Evolutionary conservation across 1,284 basidiomycete genomes (phyloP), one percentile per base, ranked within the genome.

Genomic region (Ceratobasidium sp.): DNA sequence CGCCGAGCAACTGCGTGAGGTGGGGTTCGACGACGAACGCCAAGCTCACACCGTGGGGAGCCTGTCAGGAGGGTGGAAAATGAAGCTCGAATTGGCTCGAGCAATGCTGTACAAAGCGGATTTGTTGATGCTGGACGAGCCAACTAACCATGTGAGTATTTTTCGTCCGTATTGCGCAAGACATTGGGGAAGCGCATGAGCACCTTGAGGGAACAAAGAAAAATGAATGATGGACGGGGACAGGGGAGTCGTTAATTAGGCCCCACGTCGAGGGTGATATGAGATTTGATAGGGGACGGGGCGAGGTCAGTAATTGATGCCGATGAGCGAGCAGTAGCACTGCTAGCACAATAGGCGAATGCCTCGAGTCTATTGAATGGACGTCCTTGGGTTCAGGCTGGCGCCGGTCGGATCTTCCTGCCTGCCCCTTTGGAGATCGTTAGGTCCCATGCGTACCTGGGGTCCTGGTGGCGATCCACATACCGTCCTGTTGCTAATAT

Each of bases 51-150:
- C 89, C 56, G 96, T 98, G 76, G 93, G 92, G 63, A 93, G 94
- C 71, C 86, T 98, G 75, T 98, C 96, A 24, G 98, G 98, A 82
- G 97, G 98, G 66, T 99, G 97, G 97, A 99, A 99, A 87, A 99
- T 99, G 97, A 95, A 95, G 85, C 88, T 95, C 77, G 97, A 92
- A 84, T 88, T 93, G 62, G 95, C 92, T 16, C 86, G 95, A 79
- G 96, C 96, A n/a, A 98, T 98, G 94, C 84, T 98, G 69, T 96
- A 96, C 84, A 94, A 96, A 80, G 98, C 96, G 48, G 96, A 98
- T 84, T 75, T 68, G 64, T 56, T 77, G 58, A 65, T 76, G 56
- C 46, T 71, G 37, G 75, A 76, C 62, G 84, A 96, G 89, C 95
- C 95, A 78, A 98, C 95, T 75, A 98, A 98, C 84, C 94, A 96